Base-by-base conservation (phyloP, 2,329 filamentous ascomycete species). In the Hymenoscyphus occultus region DNA sequence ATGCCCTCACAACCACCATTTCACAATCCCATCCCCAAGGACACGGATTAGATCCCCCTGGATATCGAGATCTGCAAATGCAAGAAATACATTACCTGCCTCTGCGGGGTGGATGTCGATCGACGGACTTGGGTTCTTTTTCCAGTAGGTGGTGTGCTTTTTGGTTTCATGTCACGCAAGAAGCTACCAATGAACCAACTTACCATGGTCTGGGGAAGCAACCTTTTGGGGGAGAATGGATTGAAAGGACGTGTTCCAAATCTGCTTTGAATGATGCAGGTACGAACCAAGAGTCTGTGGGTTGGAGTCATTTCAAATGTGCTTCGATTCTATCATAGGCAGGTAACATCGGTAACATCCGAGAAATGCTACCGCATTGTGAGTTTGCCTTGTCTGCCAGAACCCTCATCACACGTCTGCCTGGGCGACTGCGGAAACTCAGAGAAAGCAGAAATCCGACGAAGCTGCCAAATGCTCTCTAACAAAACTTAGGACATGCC, bases 21-120 rank as follows among this genome's bases (percentile, higher is more conserved):
- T 60, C 57, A 56, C 39, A 64, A 48, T 64, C 62, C 62, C 62
- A 64, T 64, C 32, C 16, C 62, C 62, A 60, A 14, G 57, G 51
- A 5, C 10, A 31, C 45, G 58, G 62, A 45, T 19, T 19, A 56
- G 10, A 28, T 42, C 28, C 10, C n/a, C 45, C 45, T 51, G n/a
- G 45, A 51, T 51, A 51, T 62, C 57, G 39, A 40, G 16, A 59
- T 39, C 57, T 59, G 57, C 57, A n/a, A 22, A 39, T 40, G 32
- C 57, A 39, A 35, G n/a, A 16, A 39, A 22, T 39, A 16, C 19
- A 7, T 22, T 39, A 35, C 16, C 35, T 42, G 57, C 39, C 22
- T 22, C 22, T 22, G 22, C 22, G 39, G 57, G 57, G 57, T 40
- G 19, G 32, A 4, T 31, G n/a, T 3, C 19, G 19, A 48, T 48